These are phyloP conservation scores for Emericellopsis cladophorae DNA, from an alignment of 2,329 filamentous ascomycete species.

Conservation along the genomic window DNA sequence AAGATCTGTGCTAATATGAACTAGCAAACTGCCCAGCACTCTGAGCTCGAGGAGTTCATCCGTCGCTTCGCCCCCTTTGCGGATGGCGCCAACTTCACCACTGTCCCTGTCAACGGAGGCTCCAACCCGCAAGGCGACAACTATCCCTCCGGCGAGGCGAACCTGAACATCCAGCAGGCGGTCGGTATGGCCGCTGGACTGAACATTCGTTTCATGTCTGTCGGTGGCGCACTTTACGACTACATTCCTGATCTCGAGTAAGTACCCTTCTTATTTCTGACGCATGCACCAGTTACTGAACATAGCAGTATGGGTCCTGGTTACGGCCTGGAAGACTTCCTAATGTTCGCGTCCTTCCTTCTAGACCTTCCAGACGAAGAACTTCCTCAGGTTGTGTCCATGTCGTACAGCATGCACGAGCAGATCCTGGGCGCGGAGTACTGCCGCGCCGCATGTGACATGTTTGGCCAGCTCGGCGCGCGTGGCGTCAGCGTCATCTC, in stretches of 20 bases:
- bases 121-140: constrained; percentile 30
- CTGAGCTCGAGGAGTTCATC: constrained; percentile 45
- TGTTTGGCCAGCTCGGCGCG: constrained; percentile 51
- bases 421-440: constrained; percentile 48
- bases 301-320: constrained; percentile 11
- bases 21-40: constrained; percentile 35
- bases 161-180: constrained; percentile 24
- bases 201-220: constrained; percentile 18
- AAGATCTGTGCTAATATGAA: constrained; percentile 3
- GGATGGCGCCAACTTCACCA: constrained; percentile 40
- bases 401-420: constrained; percentile 62
- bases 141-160: constrained; percentile 17
- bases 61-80: constrained; percentile 36
- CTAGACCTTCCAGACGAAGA: constrained; percentile 36
- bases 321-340: constrained; percentile 47
- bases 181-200: constrained; percentile 18
- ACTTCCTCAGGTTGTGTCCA: constrained; percentile 51
- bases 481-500: constrained; percentile 57
- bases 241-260: constrained; percentile 21
- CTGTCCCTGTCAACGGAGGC: constrained; percentile 44
- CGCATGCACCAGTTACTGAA: neutral
- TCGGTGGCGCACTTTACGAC: constrained; percentile 16
- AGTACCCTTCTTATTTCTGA: constrained; percentile 6
- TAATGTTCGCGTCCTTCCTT: constrained; percentile 50
- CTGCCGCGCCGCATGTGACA: constrained; percentile 34